phyloP scores from a whole-genome alignment of 139 green algal species.

The Gonium pectorale region DNA sequence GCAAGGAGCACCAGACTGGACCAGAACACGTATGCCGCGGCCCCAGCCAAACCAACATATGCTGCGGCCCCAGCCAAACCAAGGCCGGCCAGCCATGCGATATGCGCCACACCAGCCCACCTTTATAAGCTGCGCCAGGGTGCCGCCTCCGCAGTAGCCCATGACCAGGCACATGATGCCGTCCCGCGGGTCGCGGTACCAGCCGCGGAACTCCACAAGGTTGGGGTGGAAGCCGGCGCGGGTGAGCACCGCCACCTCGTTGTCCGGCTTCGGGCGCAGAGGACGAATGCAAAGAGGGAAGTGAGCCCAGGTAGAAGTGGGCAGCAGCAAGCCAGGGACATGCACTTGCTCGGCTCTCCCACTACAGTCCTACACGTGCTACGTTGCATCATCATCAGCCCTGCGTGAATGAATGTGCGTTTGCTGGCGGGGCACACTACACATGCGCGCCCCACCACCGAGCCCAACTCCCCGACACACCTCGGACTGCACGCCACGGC shows the following conservation, averaged over 20 bases:
- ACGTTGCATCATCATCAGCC: no score
- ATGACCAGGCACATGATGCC: slow-evolving; percentile 67
- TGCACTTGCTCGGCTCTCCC: no score
- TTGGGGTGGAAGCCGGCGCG: slow-evolving; percentile 65
- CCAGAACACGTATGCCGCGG: no score
- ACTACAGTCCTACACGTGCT: no score
- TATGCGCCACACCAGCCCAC: slow-evolving; percentile 15
- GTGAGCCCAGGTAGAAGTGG: background rate
- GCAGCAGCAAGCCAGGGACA: no score
- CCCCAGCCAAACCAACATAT: no score
- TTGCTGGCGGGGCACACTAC: no score
- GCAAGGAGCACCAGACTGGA: background rate
- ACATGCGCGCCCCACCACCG: no score
- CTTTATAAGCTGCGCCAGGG: slow-evolving; percentile 63
- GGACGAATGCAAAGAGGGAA: background rate
- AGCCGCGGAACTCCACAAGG: slow-evolving; percentile 66
- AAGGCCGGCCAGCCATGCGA: background rate
- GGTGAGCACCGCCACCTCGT: slow-evolving; percentile 54
- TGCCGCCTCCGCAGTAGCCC: slow-evolving; percentile 65
- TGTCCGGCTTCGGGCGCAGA: slow-evolving; percentile 49
- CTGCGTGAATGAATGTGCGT: no score
- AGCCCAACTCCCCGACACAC: no score
- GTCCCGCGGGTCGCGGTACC: slow-evolving; percentile 50
- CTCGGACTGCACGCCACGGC: no score
- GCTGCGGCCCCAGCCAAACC: no score